Conservation (phyloP, 2,329 filamentous ascomycete species). For the Aspergillus melleus region DNA sequence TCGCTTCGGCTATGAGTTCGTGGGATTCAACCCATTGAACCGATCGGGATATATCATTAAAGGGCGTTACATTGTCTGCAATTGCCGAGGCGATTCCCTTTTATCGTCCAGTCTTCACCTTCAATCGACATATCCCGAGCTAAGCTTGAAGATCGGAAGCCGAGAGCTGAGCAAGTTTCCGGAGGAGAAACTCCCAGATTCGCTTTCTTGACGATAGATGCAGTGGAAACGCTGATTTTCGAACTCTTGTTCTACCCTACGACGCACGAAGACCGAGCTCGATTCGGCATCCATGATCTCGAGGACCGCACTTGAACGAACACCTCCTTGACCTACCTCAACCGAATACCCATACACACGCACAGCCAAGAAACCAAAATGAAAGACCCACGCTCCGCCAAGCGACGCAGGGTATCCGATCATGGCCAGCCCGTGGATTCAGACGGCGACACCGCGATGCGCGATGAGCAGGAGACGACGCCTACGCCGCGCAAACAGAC, state of each 20-base stretch:
- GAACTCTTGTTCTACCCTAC: not conserved
- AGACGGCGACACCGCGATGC: slow-evolving; percentile 35
- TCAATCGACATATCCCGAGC: not conserved
- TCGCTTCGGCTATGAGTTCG: not conserved
- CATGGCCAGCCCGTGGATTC: slow-evolving; percentile 20
- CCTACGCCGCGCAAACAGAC: slow-evolving; percentile 18
- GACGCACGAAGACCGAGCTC: not conserved
- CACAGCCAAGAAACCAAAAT: slow-evolving; percentile 17
- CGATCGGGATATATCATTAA: not conserved
- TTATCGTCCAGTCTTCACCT: not conserved
- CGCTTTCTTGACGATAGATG: not conserved
- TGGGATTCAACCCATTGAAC: not conserved
- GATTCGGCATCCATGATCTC: not conserved
- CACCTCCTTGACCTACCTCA: not conserved
- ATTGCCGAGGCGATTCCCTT: not conserved
- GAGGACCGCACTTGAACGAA: not conserved
- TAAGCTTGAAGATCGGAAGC: not conserved
- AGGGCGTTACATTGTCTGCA: not conserved
- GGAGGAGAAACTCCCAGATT: not conserved
- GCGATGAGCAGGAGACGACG: slow-evolving; percentile 19
- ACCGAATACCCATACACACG: not conserved
- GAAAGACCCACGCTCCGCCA: slow-evolving; percentile 36
- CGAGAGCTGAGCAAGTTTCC: not conserved
- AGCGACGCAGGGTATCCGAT: slow-evolving; percentile 38
- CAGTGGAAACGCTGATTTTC: not conserved